These are phyloP conservation scores for Botryotinia narcissicola DNA, from an alignment of 2,329 filamentous ascomycete genomes.

Conservation along the genomic window DNA sequence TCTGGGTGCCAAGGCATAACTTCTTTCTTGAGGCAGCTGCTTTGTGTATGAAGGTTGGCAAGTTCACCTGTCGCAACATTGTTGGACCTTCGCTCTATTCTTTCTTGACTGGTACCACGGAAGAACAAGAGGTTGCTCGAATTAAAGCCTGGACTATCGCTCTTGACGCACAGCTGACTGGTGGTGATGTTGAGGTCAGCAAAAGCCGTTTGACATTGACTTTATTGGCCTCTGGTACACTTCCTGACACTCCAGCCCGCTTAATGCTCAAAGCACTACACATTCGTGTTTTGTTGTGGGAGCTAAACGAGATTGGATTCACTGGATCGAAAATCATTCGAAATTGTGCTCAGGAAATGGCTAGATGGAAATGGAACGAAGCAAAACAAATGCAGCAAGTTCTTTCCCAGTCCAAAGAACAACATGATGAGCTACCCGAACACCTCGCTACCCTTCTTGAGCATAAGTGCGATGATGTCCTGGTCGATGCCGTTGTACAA, in stretches of 20 bases:
- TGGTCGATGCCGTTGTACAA: slow-evolving; percentile 75
- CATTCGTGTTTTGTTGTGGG: slow-evolving; percentile 85
- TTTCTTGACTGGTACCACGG: slow-evolving; percentile 72
- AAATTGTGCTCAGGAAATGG: slow-evolving; percentile 68
- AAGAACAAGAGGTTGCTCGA: slow-evolving; percentile 80
- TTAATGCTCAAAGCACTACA: slow-evolving; percentile 93
- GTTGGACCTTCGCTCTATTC: slow-evolving; percentile 78
- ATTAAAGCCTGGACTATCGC: slow-evolving; percentile 93
- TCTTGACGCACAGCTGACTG: slow-evolving; percentile 86
- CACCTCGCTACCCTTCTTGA: slow-evolving; percentile 75
- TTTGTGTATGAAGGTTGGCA: slow-evolving; percentile 74
- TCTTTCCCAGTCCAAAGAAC: slow-evolving; percentile 45
- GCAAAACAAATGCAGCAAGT: slow-evolving; percentile 64
- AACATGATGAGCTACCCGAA: slow-evolving; percentile 63
- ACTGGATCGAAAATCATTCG: slow-evolving; percentile 64
- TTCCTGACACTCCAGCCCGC: slow-evolving; percentile 77
- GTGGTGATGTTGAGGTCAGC: slow-evolving; percentile 86
- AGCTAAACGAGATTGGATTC: slow-evolving; percentile 63
- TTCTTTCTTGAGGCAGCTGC: slow-evolving; percentile 84
- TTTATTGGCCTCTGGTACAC: slow-evolving; percentile 80
- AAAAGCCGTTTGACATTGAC: slow-evolving; percentile 83
- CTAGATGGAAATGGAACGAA: slow-evolving; percentile 76
- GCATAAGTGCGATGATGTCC: slow-evolving; percentile 76
- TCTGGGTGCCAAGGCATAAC: slow-evolving; percentile 85
- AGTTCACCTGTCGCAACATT: slow-evolving; percentile 74